Conservation (phyloP, 202 grass and related monocot genomes). For the Musa balbisiana region DNA sequence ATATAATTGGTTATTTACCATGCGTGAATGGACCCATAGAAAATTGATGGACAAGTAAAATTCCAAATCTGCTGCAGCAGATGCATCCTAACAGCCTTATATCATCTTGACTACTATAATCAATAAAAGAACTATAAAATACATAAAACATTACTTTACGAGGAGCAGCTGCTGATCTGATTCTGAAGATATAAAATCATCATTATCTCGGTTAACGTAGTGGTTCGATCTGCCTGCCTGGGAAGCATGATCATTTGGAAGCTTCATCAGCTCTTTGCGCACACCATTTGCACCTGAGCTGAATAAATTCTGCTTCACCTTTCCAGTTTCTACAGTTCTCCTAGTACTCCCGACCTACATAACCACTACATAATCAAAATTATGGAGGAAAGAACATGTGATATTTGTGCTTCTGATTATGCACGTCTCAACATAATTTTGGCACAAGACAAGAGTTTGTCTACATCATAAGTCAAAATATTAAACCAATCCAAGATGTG, state of each 20-base stretch:
- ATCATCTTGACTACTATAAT: neutral
- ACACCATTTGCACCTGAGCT: slow-evolving; percentile 2
- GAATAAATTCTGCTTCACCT: slow-evolving; percentile 31
- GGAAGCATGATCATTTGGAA: slow-evolving; percentile 33
- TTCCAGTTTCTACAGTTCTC: slow-evolving; percentile 65
- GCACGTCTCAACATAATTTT: neutral
- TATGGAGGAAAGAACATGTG: neutral
- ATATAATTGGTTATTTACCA: neutral
- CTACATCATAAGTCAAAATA: slow-evolving; percentile 2
- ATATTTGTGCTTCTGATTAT: neutral
- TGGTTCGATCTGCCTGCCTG: slow-evolving; percentile 56
- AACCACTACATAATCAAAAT: neutral
- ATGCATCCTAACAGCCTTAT: neutral
- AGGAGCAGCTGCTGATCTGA: slow-evolving; percentile 89
- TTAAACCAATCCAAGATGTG: neutral
- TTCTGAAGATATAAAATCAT: slow-evolving; percentile 93
- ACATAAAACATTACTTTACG: slow-evolving; percentile 51
- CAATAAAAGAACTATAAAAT: neutral
- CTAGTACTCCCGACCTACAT: slow-evolving; percentile 51
- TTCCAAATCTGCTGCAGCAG: neutral
- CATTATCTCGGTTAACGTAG: slow-evolving; percentile 41
- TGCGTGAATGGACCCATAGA: neutral
- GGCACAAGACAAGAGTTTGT: neutral
- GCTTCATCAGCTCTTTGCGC: slow-evolving; percentile 39
- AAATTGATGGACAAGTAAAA: neutral